A percentile compares a stretch with the other conserved stretches of the same genome.
phyloP scores from a whole-genome alignment of 805 yeast species.

The Saccharomycopsis fibuligera region DNA sequence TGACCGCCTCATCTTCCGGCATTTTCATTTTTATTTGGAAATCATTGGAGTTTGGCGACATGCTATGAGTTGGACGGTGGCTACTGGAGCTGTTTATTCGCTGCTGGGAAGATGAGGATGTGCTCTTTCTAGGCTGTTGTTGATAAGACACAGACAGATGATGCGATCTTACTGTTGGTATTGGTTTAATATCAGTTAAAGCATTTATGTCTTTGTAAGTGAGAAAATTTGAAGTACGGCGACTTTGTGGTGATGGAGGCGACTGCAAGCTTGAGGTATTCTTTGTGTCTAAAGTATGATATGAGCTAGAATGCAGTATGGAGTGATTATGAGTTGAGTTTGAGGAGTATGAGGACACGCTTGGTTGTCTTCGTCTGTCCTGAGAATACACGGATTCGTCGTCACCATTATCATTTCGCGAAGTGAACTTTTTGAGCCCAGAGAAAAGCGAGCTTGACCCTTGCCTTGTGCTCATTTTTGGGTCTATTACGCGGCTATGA shows the following conservation, averaged over 20 bases:
- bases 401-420: conserved; percentile 16
- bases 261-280: neutral
- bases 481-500: too few species aligned
- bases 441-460: conserved; percentile 17
- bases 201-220: conserved; percentile 20
- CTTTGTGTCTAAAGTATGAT: conserved; percentile 7
- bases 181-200: conserved; percentile 21
- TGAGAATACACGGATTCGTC: conserved; percentile 3
- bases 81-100: neutral
- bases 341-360: conserved; percentile 8
- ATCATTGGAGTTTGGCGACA: conserved; percentile 13
- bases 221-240: conserved; percentile 4
- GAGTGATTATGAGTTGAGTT: neutral
- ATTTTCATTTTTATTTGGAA: conserved; percentile 45
- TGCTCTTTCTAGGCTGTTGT: neutral
- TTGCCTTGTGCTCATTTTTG: neutral
- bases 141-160: neutral
- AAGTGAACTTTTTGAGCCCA: conserved; percentile 19
- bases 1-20: conserved; percentile 59
- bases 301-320: neutral
- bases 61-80: conserved; percentile 5
- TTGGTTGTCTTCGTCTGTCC: conserved; percentile 10
- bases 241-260: conserved; percentile 9
- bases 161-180: conserved; percentile 14
- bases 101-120: neutral